Base-by-base conservation (phyloP, 2,329 filamentous ascomycete genomes). In the Macrophomina pseudophaseolina region DNA sequence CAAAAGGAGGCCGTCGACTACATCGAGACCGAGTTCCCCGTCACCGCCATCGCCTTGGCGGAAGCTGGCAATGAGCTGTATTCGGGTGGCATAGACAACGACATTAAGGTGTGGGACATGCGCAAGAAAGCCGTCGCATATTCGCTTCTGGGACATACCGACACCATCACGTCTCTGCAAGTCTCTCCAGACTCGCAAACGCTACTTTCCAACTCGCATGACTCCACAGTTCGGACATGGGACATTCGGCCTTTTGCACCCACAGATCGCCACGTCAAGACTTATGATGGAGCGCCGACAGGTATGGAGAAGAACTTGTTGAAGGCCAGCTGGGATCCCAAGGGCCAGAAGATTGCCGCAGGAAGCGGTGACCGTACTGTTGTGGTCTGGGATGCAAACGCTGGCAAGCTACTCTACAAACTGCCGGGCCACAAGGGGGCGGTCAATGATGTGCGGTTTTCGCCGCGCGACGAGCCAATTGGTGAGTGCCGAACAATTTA, bases 51-150 rank as follows among this genome's bases (percentile, higher is more conserved):
- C 5, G 92, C 93, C 16, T 84, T 98, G n/a, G 90, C 94, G 0
- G 93, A 97, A 77, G 93, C 94, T 1, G 95, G 95, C 18, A 97
- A 97, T 76, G 95, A 98, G 80, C 88, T 99, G 32, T 99, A 95
- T 78, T 91, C 92, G 6, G 94, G 94, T 54, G 92, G 94, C 28
- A 97, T 99, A 72, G 95, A 98, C 81, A 97, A 98, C 75, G 93
- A 96, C 72, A 97, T 99, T 77, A 93, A 94, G 73, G 94, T 97
- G 23, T 99, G 95, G 94, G 95, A 99, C 79, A 81, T 98, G 74
- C 89, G 95, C 71, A 98, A 97, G 83, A 93, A 96, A 79, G 87
- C 90, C 6, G 87, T 96, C 2, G 88, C 93, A 5, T 97, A 98
- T 79, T 90, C 91, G 1, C 90, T 99, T 85, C 80, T 91, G 12